phyloP scores from a whole-genome alignment of 257 asterid species.

The Capsicum chinense region DNA sequence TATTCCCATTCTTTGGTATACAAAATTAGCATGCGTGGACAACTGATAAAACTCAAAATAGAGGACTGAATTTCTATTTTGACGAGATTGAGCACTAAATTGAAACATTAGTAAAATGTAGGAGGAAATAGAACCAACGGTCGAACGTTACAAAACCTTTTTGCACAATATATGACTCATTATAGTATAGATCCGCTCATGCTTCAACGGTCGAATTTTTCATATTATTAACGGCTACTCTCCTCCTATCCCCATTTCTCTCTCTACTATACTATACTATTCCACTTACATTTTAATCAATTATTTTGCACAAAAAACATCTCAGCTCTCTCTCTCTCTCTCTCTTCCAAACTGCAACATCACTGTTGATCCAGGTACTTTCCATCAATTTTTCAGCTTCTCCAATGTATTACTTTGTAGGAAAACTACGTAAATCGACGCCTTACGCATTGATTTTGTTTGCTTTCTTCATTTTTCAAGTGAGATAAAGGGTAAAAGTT shows the following conservation, averaged over 20 bases:
- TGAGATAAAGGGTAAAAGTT: too few species aligned
- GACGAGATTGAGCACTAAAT: background rate
- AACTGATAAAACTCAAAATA: background rate
- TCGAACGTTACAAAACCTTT: slow-evolving; percentile 25
- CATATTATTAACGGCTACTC: slow-evolving; percentile 35
- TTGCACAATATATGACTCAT: background rate
- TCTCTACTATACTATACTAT: background rate
- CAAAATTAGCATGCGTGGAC: too few species aligned
- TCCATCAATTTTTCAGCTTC: slow-evolving; percentile 25
- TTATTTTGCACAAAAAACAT: background rate
- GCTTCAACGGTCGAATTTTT: slow-evolving; percentile 48
- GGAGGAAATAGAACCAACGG: slow-evolving; percentile 14
- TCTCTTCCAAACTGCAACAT: background rate
- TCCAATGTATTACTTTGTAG: background rate
- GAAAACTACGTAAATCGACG: background rate
- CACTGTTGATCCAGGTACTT: background rate
- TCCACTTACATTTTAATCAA: slow-evolving; percentile 24
- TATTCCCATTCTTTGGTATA: too few species aligned
- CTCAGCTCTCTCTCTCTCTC: background rate
- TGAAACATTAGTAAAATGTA: background rate
- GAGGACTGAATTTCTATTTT: background rate
- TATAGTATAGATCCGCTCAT: slow-evolving; percentile 33
- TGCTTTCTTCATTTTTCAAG: background rate
- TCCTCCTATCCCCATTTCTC: slow-evolving; percentile 12
- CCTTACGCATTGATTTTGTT: background rate